Evolutionary conservation across 805 yeast species (phyloP), one percentile per base, ranked within the genome.

Genomic region (Yamadazyma takamatsuzukensis): DNA sequence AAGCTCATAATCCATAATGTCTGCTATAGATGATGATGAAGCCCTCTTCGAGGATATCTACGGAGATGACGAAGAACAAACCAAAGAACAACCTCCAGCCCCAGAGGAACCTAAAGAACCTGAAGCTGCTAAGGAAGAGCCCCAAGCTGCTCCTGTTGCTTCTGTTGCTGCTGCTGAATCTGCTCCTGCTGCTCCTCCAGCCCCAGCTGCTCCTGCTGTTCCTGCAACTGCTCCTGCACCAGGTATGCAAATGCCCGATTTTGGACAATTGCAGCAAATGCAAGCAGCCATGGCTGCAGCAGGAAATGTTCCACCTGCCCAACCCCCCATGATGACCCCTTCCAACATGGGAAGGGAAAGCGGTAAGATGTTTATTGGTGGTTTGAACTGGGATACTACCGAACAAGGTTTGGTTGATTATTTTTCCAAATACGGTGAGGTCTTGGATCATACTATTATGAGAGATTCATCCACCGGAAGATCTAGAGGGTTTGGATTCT

Each of bases 331-430:
- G 13, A 29, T 34, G 25, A 51, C 48, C 9, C 50, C 48, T 22
- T 64, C 68, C 15, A 56, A 49, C 38, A 44, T 56, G 41, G 70
- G 67, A 17, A 56, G 49, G 33, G 96, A 85, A 49, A 80, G 80
- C 43, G 94, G 95, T 34, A 88, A 88, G 55, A 84, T 88, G 95
- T 88, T 88, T 52, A 77, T 87, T 58, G 98, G 98, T 43, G 98
- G 98, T 31, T 76, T 90, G 49, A 93, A 90, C 53, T 90, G 97
- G 97, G 97, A 90, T 54, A 90, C 98, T 11, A 80, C 89, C 10
- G 97, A 90, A 53, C 95, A 88, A 42, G 77, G 83, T 21, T 65
- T 90, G 61, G 78, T 73, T 45, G 80, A 78, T 34, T 90, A 90
- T 56, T 90, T 90, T 56, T 67, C 81, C 29, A 81, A 89, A 57